A percentile compares a stretch with the other conserved stretches of the same genome.
Evolutionary conservation across 192 early-diverging fungal genomes (phyloP).

Genomic region (Coemansia sp.): DNA sequence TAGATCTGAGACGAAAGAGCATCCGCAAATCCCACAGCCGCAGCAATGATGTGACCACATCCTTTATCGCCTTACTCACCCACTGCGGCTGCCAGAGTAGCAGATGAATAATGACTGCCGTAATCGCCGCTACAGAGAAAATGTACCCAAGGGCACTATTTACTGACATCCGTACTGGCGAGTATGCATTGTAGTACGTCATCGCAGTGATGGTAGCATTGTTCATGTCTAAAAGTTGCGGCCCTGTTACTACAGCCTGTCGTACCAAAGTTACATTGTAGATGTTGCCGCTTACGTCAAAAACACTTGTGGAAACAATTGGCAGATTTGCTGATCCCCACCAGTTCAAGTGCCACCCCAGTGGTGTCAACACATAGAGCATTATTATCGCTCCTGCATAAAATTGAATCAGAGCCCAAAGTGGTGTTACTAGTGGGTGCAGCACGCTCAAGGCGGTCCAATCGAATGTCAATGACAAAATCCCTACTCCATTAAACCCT

Average conservation of each 20-base stretch:
- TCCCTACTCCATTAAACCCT: constrained; percentile 65
- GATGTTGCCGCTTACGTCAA: constrained; percentile 57
- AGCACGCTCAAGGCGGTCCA: constrained; percentile 64
- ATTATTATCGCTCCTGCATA: constrained; percentile 66
- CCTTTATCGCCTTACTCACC: constrained; percentile 23
- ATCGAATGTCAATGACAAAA: constrained; percentile 71
- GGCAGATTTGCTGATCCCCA: constrained; percentile 62
- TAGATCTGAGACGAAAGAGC: constrained; percentile 14
- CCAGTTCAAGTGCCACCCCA: constrained; percentile 65
- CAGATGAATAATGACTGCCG: constrained; percentile 43
- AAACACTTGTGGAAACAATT: constrained; percentile 66
- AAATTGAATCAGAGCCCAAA: constrained; percentile 70
- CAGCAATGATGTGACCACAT: constrained; percentile 29
- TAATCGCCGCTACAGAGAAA: constrained; percentile 46
- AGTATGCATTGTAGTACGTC: constrained; percentile 39
- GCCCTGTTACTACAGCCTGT: neutral
- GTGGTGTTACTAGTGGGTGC: constrained; percentile 74
- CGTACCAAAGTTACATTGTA: constrained; percentile 63
- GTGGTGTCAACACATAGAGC: constrained; percentile 73
- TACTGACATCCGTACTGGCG: constrained; percentile 49
- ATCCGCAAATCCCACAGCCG: constrained; percentile 46
- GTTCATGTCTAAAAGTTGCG: neutral
- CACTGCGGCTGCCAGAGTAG: constrained; percentile 48
- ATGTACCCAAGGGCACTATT: constrained; percentile 53
- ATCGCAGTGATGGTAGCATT: neutral